A percentile compares a stretch with the other conserved stretches of the same genome.
These are phyloP conservation scores for Podospora pseudopauciseta DNA, from an alignment of 495 filamentous ascomycete genomes.

Conservation along the genomic window DNA sequence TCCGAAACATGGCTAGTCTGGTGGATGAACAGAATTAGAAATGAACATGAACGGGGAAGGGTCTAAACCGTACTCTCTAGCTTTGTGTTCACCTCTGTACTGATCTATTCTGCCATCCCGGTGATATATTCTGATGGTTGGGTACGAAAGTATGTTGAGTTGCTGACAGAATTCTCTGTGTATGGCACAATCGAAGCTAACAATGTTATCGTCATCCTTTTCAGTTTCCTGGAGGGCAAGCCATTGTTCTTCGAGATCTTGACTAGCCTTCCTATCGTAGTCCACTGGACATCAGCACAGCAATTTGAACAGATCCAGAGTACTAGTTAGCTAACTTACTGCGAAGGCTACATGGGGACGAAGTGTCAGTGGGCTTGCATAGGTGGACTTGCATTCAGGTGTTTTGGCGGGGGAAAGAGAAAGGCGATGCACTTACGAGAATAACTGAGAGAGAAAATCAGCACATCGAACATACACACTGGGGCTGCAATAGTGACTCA, in stretches of 20 bases:
- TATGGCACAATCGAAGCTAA: constrained; percentile 37
- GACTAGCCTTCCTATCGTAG: constrained; percentile 15
- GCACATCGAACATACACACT: no score
- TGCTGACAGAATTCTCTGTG: constrained; percentile 26
- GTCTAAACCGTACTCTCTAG: constrained; percentile 19
- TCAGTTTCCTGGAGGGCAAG: constrained; percentile 16
- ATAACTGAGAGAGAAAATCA: neutral
- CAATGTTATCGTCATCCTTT: constrained; percentile 19
- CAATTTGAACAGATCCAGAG: neutral
- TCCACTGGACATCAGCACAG: neutral
- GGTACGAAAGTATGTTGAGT: constrained; percentile 34
- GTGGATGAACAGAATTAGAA: neutral
- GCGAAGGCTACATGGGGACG: neutral
- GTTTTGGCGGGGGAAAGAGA: no score
- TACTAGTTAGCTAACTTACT: neutral
- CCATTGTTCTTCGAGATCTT: constrained; percentile 25
- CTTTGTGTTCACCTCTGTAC: constrained; percentile 29
- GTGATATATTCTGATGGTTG: constrained; percentile 36
- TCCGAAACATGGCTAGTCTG: constrained; percentile 32
- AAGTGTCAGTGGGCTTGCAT: neutral
- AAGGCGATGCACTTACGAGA: neutral
- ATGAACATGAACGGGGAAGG: neutral
- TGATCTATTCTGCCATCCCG: constrained; percentile 26
- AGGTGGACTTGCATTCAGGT: no score
- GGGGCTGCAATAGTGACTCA: neutral